A percentile compares a stretch with the other conserved stretches of the same genome.
Evolutionary conservation across 208 protist species (phyloP).

Genomic region (Novymonas esmeraldas): DNA sequence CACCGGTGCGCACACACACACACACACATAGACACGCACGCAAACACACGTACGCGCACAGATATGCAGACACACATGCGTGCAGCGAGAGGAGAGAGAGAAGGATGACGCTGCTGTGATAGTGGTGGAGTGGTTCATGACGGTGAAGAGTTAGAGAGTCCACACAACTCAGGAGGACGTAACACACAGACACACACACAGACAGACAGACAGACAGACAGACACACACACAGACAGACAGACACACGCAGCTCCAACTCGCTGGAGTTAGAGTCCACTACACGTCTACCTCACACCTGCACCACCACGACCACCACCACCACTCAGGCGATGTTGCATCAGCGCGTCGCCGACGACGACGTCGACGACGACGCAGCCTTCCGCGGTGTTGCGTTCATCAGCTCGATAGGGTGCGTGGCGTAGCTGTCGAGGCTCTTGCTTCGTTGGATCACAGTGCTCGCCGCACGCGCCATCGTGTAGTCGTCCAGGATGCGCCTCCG

Average conservation of each 20-base stretch:
- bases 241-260: too few relatives aligned
- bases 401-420: slow-evolving; percentile 72
- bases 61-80: too few relatives aligned
- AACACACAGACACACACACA: slow-evolving; percentile 13
- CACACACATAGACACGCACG: slow-evolving; percentile 3
- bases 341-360: not conserved
- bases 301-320: slow-evolving; percentile 6
- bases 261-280: too few relatives aligned
- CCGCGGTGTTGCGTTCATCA: slow-evolving; percentile 64
- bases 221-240: not conserved
- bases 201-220: not conserved
- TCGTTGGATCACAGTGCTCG: slow-evolving; percentile 30
- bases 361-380: slow-evolving; percentile 17
- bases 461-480: slow-evolving; percentile 26
- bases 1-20: not conserved
- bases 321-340: not conserved
- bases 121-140: too few relatives aligned
- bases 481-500: slow-evolving; percentile 48
- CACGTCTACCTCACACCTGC: too few relatives aligned
- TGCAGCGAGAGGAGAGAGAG: too few relatives aligned
- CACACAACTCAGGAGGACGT: slow-evolving; percentile 2
- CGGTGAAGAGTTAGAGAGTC: too few relatives aligned
- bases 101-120: too few relatives aligned
- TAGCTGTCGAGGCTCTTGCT: slow-evolving; percentile 48
- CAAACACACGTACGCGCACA: not conserved